phyloP scores from a whole-genome alignment of 495 filamentous ascomycete species.

The Xylaria palmicola region DNA sequence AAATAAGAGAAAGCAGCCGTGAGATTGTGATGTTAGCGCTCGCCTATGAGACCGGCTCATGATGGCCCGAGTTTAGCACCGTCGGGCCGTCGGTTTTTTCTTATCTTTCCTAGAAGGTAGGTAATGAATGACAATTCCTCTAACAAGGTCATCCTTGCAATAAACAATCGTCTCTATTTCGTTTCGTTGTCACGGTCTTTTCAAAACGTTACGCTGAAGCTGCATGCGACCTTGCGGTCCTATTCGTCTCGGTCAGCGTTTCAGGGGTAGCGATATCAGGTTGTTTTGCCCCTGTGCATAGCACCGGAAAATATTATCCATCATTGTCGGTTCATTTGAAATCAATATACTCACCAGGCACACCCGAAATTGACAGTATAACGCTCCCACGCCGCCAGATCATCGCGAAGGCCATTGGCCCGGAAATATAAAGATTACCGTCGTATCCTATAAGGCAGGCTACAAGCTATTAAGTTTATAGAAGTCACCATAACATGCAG shows the following conservation, averaged over 20 bases:
- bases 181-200: background rate
- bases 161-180: background rate
- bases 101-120: no score
- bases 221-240: background rate
- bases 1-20: no score
- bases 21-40: background rate
- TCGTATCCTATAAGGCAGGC: no score
- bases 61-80: background rate
- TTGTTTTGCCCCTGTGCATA: background rate
- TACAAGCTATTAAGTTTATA: no score
- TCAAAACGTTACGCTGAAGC: background rate
- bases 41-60: background rate
- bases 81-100: no score
- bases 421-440: no score
- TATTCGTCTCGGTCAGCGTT: constrained; percentile 5
- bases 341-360: background rate
- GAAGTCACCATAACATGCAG: no score
- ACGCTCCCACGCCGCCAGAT: no score
- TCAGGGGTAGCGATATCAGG: constrained; percentile 3
- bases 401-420: no score
- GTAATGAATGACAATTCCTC: background rate
- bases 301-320: background rate
- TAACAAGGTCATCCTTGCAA: background rate
- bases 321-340: background rate
- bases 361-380: no score